Evolutionary conservation across 139 green algal species (phyloP).

Genomic region (Desmodesmus armatus): DNA sequence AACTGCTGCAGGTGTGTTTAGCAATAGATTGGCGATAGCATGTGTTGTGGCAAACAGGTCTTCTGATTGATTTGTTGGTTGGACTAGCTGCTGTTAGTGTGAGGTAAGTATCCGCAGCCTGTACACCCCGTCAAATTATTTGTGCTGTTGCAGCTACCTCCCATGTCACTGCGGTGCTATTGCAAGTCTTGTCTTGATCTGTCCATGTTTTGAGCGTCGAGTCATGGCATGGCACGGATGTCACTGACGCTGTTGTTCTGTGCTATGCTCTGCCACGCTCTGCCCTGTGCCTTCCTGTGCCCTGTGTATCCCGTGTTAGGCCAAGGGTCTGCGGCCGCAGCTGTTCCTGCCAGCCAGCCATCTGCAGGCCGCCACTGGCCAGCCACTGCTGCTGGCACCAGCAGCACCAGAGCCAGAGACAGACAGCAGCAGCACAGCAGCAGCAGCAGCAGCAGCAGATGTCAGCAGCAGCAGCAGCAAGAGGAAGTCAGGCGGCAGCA

Average conservation of each 20-base stretch:
- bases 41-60: not conserved
- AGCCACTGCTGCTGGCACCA: not conserved
- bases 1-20: constrained; percentile 60
- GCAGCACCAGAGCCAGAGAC: not conserved
- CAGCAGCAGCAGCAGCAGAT: constrained; percentile 48
- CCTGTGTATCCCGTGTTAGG: too few species aligned
- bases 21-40: too few species aligned
- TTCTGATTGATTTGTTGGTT: not conserved
- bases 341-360: constrained; percentile 62
- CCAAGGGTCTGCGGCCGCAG: constrained; percentile 55
- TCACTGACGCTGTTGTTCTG: too few species aligned
- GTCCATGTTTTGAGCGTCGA: too few species aligned
- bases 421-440: not conserved
- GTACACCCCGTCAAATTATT: not conserved
- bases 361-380: too few species aligned
- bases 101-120: not conserved
- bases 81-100: not conserved
- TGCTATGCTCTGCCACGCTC: too few species aligned
- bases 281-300: too few species aligned
- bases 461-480: constrained; percentile 55
- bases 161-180: too few species aligned
- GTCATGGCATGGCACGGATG: too few species aligned
- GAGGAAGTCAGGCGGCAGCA: constrained; percentile 70
- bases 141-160: not conserved
- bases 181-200: too few species aligned